These are phyloP conservation scores for Scheffersomyces ergatensis DNA, from an alignment of 805 yeast species.

Conservation along the genomic window DNA sequence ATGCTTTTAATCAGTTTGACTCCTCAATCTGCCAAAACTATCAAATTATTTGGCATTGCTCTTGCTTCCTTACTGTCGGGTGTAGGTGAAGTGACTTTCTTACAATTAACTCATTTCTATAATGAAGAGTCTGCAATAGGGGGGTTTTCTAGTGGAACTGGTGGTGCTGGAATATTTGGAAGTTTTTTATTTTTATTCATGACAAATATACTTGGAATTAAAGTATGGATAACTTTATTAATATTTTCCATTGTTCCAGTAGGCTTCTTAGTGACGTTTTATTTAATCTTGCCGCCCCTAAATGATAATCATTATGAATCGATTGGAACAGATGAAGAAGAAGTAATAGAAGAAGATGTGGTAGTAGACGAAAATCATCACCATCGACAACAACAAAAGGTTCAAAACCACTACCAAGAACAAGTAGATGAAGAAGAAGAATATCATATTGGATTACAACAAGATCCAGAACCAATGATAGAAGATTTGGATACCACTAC, in stretches of 20 bases:
- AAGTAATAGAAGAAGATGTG: neutral
- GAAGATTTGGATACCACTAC: too few relatives aligned
- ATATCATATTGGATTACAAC: neutral
- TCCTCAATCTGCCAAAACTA: slow-evolving; percentile 21
- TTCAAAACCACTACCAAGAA: too few relatives aligned
- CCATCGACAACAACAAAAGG: too few relatives aligned
- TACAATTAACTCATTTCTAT: slow-evolving; percentile 82
- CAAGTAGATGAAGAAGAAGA: neutral
- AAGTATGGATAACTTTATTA: slow-evolving; percentile 54
- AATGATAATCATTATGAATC: slow-evolving; percentile 3
- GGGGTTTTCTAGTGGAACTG: slow-evolving; percentile 94
- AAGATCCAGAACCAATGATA: neutral
- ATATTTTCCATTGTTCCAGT: slow-evolving; percentile 56
- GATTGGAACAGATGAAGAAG: slow-evolving; percentile 1
- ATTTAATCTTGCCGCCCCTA: slow-evolving; percentile 20
- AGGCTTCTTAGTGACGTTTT: slow-evolving; percentile 41
- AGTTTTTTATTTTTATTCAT: slow-evolving; percentile 66
- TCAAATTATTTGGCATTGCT: slow-evolving; percentile 63
- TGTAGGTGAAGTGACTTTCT: slow-evolving; percentile 83
- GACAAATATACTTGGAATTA: slow-evolving; percentile 65
- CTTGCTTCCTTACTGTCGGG: slow-evolving; percentile 87
- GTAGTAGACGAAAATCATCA: neutral
- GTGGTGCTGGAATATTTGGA: slow-evolving; percentile 91
- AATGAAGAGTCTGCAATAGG: slow-evolving; percentile 55
- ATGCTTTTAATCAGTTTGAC: slow-evolving; percentile 65